Percentiles rank a stretch among this genome's conserved stretches.
Conservation (phyloP, 768 basidiomycete species). For the Leccinum disarticulatum region DNA sequence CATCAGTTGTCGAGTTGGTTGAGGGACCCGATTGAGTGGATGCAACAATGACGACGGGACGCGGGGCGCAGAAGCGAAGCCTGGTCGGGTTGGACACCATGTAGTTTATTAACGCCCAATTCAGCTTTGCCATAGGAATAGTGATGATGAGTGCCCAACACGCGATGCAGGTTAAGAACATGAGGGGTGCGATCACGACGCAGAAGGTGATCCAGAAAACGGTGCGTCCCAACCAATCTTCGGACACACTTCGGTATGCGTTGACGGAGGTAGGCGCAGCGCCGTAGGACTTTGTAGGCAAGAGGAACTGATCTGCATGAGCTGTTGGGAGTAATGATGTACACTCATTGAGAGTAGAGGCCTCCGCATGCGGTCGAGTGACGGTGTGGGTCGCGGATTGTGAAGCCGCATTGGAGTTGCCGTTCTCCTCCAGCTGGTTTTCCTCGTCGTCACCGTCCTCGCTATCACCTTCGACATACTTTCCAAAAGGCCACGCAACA, state of each 20-base stretch:
- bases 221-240: conserved; percentile 65
- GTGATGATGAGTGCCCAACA: conserved; percentile 97
- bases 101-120: conserved; percentile 89
- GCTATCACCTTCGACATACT: conserved; percentile 89
- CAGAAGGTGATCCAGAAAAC: conserved; percentile 81
- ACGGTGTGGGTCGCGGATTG: conserved; percentile 45
- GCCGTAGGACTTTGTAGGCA: conserved; percentile 68
- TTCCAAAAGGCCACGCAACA: conserved; percentile 96
- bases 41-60: conserved; percentile 57
- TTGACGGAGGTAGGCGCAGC: conserved; percentile 40
- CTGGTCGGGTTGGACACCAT: conserved; percentile 75
- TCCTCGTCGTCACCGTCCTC: conserved; percentile 44
- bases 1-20: conserved; percentile 6
- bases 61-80: conserved; percentile 93
- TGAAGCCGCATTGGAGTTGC: conserved; percentile 25
- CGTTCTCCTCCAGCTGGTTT: conserved; percentile 28
- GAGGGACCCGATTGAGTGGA: conserved; percentile 28
- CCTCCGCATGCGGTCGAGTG: conserved; percentile 26
- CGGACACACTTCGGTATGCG: conserved; percentile 25
- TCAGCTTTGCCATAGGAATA: conserved; percentile 97
- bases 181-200: conserved; percentile 80
- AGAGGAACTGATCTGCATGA: conserved; percentile 33
- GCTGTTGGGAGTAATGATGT: conserved; percentile 43
- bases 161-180: conserved; percentile 82
- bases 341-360: conserved; percentile 40